These are phyloP conservation scores for Candida yuanshanica DNA, from an alignment of 805 yeast species.

Conservation along the genomic window DNA sequence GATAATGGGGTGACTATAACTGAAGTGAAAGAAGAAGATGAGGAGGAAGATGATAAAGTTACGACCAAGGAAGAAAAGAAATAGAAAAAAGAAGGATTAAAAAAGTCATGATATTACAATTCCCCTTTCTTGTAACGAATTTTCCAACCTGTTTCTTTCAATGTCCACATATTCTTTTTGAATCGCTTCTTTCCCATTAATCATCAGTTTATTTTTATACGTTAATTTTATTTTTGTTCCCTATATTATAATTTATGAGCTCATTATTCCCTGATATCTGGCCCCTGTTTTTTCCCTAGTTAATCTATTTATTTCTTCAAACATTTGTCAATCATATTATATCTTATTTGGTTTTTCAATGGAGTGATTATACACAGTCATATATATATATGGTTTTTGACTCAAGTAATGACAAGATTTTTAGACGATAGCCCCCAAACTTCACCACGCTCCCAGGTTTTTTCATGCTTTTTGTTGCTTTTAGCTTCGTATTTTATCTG, in stretches of 20 bases:
- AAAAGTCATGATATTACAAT: neutral
- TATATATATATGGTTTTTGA: neutral
- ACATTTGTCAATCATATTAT: neutral
- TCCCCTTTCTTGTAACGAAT: neutral
- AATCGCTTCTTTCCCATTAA: too few relatives aligned
- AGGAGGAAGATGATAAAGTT: constrained; percentile 11
- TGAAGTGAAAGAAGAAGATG: constrained; percentile 17
- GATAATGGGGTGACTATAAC: constrained; percentile 15
- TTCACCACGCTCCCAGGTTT: too few relatives aligned
- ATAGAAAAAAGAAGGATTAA: neutral
- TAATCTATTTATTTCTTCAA: neutral
- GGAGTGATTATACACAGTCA: neutral
- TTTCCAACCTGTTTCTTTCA: too few relatives aligned
- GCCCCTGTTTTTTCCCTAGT: neutral
- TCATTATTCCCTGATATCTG: neutral
- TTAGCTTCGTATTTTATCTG: too few relatives aligned
- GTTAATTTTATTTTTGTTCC: too few relatives aligned
- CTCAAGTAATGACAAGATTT: too few relatives aligned
- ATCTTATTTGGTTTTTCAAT: neutral
- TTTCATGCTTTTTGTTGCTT: too few relatives aligned
- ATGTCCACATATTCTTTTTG: too few relatives aligned
- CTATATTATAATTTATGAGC: too few relatives aligned
- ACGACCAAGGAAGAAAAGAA: neutral
- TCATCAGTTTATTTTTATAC: too few relatives aligned
- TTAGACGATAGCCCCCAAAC: too few relatives aligned